Evolutionary conservation across 2,329 filamentous ascomycete genomes (phyloP), one percentile per base, ranked within the genome.

Genomic region (Alternaria rosae): DNA sequence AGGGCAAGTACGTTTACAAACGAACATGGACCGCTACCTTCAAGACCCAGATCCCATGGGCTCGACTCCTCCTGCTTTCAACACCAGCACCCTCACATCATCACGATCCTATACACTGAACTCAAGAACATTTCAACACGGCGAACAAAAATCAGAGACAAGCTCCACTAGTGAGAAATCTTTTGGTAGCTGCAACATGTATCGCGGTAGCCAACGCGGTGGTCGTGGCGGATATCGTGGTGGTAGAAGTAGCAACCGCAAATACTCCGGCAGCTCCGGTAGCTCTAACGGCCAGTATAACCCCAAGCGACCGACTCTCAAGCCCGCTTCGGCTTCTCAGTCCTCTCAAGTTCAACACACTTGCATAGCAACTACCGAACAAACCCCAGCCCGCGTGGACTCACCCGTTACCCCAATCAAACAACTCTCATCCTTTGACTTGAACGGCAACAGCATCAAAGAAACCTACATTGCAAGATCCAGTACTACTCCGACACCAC

Each of bases 231-330:
- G 52, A 41, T 21, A 17, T 23, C 44, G 56, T 51, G 65, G 59
- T 21, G 63, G 60, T 41, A 47, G 63, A 59, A 61, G 59, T 23
- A 58, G 51, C 10, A 20, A 45, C 28, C 57, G 43, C 17, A 62
- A 58, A 21, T 52, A 64, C 53, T 70, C 66, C 8, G 57, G 59
- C 48, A 71, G 66, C 57, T 69, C 70, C 3, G 57, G 61, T 43
- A 63, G 61, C 51, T 68, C 68, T 11, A 57, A 52, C 7, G 62
- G 60, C 30, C 58, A 55, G 12, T 15, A 28, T 11, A 45, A 54
- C 25, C 26, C 26, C 5, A 53, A 57, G 23, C 48, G 62, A 10
- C 62, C 67, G 17, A 57, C 54, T 13, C 41, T 67, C 10, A 65
- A 17, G 17, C 28, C 45, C 1, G 17, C 45, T 0, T 20, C 55